phyloP scores from a whole-genome alignment of 805 yeast genomes.

The Candida cerambycidarum region DNA sequence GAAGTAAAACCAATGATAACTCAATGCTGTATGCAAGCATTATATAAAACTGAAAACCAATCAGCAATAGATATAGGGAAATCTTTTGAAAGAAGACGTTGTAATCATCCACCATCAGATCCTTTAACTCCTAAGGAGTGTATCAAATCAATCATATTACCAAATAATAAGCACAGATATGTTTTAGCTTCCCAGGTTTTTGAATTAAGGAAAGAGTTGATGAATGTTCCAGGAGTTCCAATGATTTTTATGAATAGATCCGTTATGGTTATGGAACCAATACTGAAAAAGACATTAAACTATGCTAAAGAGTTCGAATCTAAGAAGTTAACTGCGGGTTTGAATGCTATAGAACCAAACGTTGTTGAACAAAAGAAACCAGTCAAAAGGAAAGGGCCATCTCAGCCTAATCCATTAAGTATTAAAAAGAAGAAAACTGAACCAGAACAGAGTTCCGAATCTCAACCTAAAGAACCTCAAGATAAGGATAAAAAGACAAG shows the following conservation, averaged over 20 bases:
- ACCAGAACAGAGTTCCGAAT: background rate
- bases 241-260: constrained; percentile 82
- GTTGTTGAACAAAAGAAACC: constrained; percentile 15
- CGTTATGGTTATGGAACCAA: constrained; percentile 95
- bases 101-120: constrained; percentile 73
- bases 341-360: constrained; percentile 54
- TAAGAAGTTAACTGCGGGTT: constrained; percentile 71
- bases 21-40: constrained; percentile 89
- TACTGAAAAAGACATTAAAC: constrained; percentile 63
- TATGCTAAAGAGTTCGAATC: constrained; percentile 51
- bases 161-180: constrained; percentile 87
- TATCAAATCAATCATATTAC: constrained; percentile 63
- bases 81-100: constrained; percentile 84
- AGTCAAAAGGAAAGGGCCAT: constrained; percentile 66
- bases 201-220: constrained; percentile 62
- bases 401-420: constrained; percentile 89
- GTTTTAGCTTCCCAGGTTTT: constrained; percentile 83
- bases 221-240: constrained; percentile 88
- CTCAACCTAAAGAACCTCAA: constrained; percentile 1
- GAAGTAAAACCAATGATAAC: constrained; percentile 89
- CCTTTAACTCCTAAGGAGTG: constrained; percentile 73
- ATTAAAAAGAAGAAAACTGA: constrained; percentile 68
- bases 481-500: constrained; percentile 21
- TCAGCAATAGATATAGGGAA: constrained; percentile 80
- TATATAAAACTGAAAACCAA: constrained; percentile 72